Base-by-base conservation (phyloP, 495 filamentous ascomycete genomes). In the Penicillium samsonianum region DNA sequence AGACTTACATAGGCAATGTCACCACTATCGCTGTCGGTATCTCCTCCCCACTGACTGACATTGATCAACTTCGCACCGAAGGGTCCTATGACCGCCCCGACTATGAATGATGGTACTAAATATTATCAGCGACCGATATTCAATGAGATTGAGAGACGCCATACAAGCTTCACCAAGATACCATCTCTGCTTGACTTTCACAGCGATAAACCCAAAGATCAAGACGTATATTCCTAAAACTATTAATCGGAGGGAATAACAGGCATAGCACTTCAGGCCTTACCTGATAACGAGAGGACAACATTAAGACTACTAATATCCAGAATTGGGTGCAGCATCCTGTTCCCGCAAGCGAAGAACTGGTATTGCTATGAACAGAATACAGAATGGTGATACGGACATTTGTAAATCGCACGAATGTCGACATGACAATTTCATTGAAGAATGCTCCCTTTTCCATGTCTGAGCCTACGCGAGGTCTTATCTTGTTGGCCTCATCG, bases 141-240 rank as follows among this genome's bases (percentile, higher is more conserved):
- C 12, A n/a, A 22, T 14, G 50, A 46, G 17, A 22, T 10, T 19
- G 8, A 48, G n/a, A 35, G 23, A 71, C 11, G 4, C 2, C 80
- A 55, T 57, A 84, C 81, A 70, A 35, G 82, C 81, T 73, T 84
- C 82, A 9, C 82, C 82, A 3, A 84, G 74, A 59, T 81, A 82
- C 80, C 80, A 83, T 57, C 62, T 67, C 23, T 74, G 75, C 59
- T 83, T 83, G 58, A 84, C 65, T 55, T 80, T 76, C 26, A 80
- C 67, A 6, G 82, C 82, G 30, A 83, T 69, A 60, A 82, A 69
- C 26, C 80, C 80, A 53, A 79, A 67, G 28, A 71, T 6, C 9
- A 75, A 68, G 14, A 70, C 53, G 40, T 67, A 75, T 25, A 73
- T 44, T 12, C 70, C 73, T 76, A 28, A 11, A 5, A 11, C 7